Evolutionary conservation across 108 stramenopile genomes (phyloP).

Genomic region (Cyclotella baltica): DNA sequence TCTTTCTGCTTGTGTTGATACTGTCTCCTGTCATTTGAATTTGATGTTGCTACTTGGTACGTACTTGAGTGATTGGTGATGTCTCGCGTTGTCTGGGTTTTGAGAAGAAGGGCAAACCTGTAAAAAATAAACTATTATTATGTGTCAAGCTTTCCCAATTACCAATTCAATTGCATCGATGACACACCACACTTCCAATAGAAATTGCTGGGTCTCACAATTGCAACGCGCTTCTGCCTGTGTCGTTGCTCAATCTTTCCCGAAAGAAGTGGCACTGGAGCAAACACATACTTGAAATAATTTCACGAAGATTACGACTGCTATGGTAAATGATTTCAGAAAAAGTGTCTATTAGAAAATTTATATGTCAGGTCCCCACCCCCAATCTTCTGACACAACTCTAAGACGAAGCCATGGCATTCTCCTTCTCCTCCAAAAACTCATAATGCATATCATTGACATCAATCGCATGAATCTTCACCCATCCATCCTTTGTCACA

Average conservation of each 20-base stretch:
- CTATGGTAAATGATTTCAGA: no score
- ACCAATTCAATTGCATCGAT: no score
- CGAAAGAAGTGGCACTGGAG: no score
- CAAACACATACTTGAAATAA: no score
- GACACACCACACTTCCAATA: no score
- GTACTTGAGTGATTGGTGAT: no score
- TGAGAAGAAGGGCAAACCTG: no score
- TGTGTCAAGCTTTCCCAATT: background rate
- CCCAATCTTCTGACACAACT: background rate
- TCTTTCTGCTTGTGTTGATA: background rate
- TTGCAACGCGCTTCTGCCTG: no score
- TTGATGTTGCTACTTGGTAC: background rate
- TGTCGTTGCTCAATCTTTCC: background rate
- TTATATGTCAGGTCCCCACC: background rate
- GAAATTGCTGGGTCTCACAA: no score
- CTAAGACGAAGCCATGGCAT: conserved; percentile 69
- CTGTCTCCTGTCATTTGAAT: background rate
- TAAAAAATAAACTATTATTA: background rate
- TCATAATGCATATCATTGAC: conserved; percentile 98
- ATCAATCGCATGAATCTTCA: conserved; percentile 96
- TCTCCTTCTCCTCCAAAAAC: conserved; percentile 87
- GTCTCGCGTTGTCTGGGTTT: no score
- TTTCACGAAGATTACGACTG: no score
- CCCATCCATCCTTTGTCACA: conserved; percentile 98
- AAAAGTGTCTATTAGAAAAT: background rate